These are phyloP conservation scores for Aspergillus egyptiacus DNA, from an alignment of 495 filamentous ascomycete genomes.

Conservation along the genomic window DNA sequence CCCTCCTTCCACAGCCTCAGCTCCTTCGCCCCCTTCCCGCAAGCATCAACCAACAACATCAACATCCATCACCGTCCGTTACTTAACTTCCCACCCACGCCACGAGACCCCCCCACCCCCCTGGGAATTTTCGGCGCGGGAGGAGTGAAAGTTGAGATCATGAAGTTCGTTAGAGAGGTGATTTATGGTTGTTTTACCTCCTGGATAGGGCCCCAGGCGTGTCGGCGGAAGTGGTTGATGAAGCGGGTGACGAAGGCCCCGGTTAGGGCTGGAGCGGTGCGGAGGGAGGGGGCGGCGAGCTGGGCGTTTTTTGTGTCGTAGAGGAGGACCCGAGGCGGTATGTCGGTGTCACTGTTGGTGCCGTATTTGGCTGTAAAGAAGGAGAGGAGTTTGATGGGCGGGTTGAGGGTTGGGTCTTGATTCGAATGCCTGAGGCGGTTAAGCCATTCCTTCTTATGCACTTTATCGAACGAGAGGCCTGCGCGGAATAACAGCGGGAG, in stretches of 20 bases:
- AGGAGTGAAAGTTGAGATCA: slow-evolving; percentile 20
- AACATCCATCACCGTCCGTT: no score
- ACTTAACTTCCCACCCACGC: no score
- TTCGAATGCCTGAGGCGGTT: slow-evolving; percentile 33
- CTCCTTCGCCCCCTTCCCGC: no score
- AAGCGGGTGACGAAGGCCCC: slow-evolving; percentile 10
- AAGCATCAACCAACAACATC: no score
- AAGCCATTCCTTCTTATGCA: slow-evolving; percentile 43
- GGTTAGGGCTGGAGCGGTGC: slow-evolving; percentile 12
- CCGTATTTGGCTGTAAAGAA: slow-evolving; percentile 42
- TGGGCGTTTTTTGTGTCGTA: slow-evolving; percentile 23
- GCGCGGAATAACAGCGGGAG: slow-evolving; percentile 41
- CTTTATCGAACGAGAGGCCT: slow-evolving; percentile 39
- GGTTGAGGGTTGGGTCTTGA: slow-evolving; percentile 32
- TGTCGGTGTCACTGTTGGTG: slow-evolving; percentile 35
- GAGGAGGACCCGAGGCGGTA: slow-evolving; percentile 14
- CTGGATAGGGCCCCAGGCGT: slow-evolving; percentile 17
- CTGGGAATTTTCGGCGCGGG: slow-evolving; percentile 20
- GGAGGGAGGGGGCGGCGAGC: slow-evolving; percentile 15
- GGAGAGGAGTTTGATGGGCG: slow-evolving; percentile 43
- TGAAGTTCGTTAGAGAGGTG: slow-evolving; percentile 7
- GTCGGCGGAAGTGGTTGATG: slow-evolving; percentile 14
- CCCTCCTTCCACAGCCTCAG: no score
- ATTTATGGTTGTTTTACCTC: no score
- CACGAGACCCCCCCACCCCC: no score